phyloP scores from a whole-genome alignment of 169 alveolate genomes.

The Eimeria falciformis region DNA sequence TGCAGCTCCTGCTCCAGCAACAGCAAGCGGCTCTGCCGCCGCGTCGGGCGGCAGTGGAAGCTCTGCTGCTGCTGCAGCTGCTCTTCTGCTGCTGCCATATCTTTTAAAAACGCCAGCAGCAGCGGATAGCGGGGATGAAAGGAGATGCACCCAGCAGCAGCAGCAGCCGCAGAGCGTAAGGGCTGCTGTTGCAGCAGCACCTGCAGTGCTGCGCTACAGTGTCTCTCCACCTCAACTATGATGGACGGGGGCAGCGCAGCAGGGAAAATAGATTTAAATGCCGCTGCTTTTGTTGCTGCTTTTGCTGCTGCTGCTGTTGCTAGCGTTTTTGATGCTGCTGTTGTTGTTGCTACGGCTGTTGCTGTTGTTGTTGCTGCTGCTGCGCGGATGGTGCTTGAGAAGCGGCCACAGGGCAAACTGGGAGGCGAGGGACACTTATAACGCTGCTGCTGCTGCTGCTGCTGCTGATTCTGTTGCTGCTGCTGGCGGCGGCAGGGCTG shows the following conservation, averaged over 20 bases:
- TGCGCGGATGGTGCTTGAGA: too few relatives aligned
- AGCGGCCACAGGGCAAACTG: too few relatives aligned
- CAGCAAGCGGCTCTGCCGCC: constrained; percentile 20
- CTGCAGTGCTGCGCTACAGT: constrained; percentile 16
- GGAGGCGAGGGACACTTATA: too few relatives aligned
- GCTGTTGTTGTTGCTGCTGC: background rate
- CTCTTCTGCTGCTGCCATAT: constrained; percentile 29
- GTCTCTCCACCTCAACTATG: background rate
- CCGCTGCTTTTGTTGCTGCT: constrained; percentile 25
- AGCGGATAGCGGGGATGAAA: constrained; percentile 27
- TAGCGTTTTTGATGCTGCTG: background rate
- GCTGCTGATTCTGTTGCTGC: constrained; percentile 26
- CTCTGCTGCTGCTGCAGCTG: constrained; percentile 57
- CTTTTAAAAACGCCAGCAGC: background rate
- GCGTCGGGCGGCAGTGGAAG: background rate
- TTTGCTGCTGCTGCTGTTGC: constrained; percentile 7
- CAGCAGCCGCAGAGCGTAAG: constrained; percentile 2
- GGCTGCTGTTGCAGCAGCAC: constrained; percentile 32
- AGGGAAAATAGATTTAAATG: constrained; percentile 14
- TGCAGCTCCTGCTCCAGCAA: constrained; percentile 57
- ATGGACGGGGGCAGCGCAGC: background rate
- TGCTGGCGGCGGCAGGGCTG: background rate
- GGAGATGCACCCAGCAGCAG: background rate
- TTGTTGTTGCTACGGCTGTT: background rate
- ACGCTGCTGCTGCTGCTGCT: constrained; percentile 20